Base-by-base conservation (phyloP, 208 protist genomes). In the Naegleria fowleri region DNA sequence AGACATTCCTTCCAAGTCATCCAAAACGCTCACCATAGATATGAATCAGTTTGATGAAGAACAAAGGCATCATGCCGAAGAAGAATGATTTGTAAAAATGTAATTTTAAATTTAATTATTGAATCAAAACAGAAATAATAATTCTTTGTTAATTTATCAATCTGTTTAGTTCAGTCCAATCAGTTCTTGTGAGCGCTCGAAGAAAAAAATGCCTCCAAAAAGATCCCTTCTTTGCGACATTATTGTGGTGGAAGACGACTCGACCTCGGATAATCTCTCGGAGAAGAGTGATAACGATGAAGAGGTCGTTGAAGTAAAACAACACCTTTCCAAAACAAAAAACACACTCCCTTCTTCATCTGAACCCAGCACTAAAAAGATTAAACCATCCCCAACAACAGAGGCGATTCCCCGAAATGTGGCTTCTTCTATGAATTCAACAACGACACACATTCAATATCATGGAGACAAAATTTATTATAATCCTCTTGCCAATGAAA, bases 21-120 rank as follows among this genome's bases (percentile, higher is more conserved):
- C 96, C 33, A 94, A 93, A 39, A 92, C 97, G 7, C 90, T 98
- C 48, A 97, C 96, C 13, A 94, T 98, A 92, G 97, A 98, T 93
- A 95, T 98, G 51, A 94, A 93, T 36, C 92, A 94, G 25, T 98
- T 96, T 90, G 92, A 79, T 2, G 67, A 79, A 67, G 19, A 67
- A 58, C 51, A 58, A 67, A 29, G 22, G 3, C 19, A 67, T 3
- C 55, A 67, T 22, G 51, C 15, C 5, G 55, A 67, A 67, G 55
- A 67, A 67, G 11, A 67, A 67, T 67, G 3, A 67, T 67, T 67
- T 67, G 55, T 67, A 67, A 67, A 67, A 67, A 22, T 22, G 22
- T 29, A 19, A 58, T 58, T 58, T 15, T 19, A 58, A 58, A 58
- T 58, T 58, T 58, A 19, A 58, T 58, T 58, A 58, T 58, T 5